phyloP scores from a whole-genome alignment of 306 rosid genomes.

The Vachellia pachyceras region DNA sequence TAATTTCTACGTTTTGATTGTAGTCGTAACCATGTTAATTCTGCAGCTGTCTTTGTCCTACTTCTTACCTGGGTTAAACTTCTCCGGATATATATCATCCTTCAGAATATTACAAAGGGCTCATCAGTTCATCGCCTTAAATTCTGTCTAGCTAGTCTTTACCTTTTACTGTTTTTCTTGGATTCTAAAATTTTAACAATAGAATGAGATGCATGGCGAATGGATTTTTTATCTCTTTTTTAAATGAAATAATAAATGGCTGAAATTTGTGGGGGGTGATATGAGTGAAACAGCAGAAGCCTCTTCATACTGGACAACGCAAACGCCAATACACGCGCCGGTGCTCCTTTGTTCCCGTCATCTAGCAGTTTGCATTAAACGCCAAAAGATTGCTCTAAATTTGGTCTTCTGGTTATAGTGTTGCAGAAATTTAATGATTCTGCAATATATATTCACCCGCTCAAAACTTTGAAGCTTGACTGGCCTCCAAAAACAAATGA shows the following conservation, averaged over 20 bases:
- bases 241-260: not conserved
- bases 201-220: not conserved
- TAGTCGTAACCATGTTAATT: constrained; percentile 3
- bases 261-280: not conserved
- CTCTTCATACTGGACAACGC: constrained; percentile 24
- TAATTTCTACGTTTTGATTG: constrained; percentile 1
- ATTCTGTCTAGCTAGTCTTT: not conserved
- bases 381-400: not conserved
- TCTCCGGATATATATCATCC: not conserved
- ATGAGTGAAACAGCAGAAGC: not conserved
- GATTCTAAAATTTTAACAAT: not conserved
- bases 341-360: constrained; percentile 1
- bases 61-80: not conserved
- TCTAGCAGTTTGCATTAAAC: constrained; percentile 3
- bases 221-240: not conserved
- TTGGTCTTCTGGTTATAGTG: not conserved
- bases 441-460: not conserved
- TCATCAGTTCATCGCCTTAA: not conserved
- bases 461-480: constrained; percentile 3
- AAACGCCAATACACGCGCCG: constrained; percentile 13
- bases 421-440: not conserved
- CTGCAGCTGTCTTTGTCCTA: not conserved
- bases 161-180: no score
- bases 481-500: not conserved
- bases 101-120: not conserved